A percentile compares a stretch with the other conserved stretches of the same genome.
phyloP scores from a whole-genome alignment of 2,329 filamentous ascomycete genomes.

The Aspergillus tanneri region DNA sequence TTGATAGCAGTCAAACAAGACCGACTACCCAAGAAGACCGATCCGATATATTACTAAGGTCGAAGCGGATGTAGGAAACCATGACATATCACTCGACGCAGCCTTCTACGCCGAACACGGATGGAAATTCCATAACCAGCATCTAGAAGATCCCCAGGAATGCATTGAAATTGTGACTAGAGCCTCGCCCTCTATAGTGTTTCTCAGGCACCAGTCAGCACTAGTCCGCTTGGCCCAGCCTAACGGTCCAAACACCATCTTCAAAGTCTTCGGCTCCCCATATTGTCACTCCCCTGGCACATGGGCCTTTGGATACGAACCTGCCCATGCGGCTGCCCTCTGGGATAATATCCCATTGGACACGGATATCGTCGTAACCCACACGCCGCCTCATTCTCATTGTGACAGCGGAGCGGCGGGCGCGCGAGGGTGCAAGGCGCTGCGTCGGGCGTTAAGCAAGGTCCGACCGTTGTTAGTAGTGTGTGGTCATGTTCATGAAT shows the following conservation, averaged over 20 bases:
- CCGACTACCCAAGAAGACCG: neutral
- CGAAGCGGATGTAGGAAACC: constrained; percentile 49
- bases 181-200: constrained; percentile 48
- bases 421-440: constrained; percentile 50
- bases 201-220: constrained; percentile 52
- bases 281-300: constrained; percentile 48
- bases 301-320: constrained; percentile 58
- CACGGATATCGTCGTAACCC: constrained; percentile 56
- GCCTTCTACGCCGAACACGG: constrained; percentile 48
- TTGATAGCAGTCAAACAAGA: constrained; percentile 4
- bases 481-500: constrained; percentile 61
- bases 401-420: constrained; percentile 43
- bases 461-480: constrained; percentile 54
- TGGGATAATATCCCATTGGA: constrained; percentile 54
- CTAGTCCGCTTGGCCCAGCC: constrained; percentile 46
- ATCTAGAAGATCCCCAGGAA: constrained; percentile 44
- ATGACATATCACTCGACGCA: constrained; percentile 56
- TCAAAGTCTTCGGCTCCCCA: constrained; percentile 61
- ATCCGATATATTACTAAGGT: neutral
- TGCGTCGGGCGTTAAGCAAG: constrained; percentile 46
- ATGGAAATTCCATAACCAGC: constrained; percentile 45
- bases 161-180: constrained; percentile 46
- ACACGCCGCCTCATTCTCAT: constrained; percentile 54
- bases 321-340: constrained; percentile 41
- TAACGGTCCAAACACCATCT: constrained; percentile 48